Evolutionary conservation across 2,329 filamentous ascomycete species (phyloP), one percentile per base, ranked within the genome.

Genomic region (Colletotrichum sp.): DNA sequence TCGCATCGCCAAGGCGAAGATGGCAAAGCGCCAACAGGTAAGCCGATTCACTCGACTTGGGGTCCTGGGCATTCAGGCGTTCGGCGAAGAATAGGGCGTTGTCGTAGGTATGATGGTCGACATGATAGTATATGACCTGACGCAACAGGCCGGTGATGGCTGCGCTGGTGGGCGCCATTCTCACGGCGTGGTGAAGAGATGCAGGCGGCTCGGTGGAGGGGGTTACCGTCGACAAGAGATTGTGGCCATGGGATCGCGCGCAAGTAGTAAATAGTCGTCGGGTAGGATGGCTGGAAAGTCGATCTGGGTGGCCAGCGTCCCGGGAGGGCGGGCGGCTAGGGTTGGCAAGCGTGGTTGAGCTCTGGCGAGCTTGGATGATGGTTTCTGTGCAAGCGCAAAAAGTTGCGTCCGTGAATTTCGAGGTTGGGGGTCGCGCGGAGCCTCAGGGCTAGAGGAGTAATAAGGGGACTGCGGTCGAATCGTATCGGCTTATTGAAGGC

Each of bases 51-150:
- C 91, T 90, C 24, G 93, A 94, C 80, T 94, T 93, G 28, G 94
- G 92, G 80, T 99, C 96, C 80, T 96, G 94, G 67, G 95, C 96
- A 77, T 93, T 90, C 24, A 98, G 91, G 78, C 97, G 93, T 82
- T 96, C 95, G 76, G 97, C 94, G 77, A 98, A 95, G 86, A 99
- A 99, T 67, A 98, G 92, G 72, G 97, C 97, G 83, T 98, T 99
- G 72, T 96, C 93, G 82, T 94, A 90, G 48, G 96, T 92, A 82
- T 96, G 93, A 83, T 98, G 98, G 88, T 99, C 97, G 84, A 99
- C 92, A 80, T 93, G 92, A 82, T 93, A 93, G 81, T 93, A 86
- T 72, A 93, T 87, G 74, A 90, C 85, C 83, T 93, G 91, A 81
- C 90, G 88, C 74, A 93, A 81, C 77, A 92, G 86, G 80, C 86